Conservation (phyloP, 495 filamentous ascomycete genomes). For the Xylaria scruposa region DNA sequence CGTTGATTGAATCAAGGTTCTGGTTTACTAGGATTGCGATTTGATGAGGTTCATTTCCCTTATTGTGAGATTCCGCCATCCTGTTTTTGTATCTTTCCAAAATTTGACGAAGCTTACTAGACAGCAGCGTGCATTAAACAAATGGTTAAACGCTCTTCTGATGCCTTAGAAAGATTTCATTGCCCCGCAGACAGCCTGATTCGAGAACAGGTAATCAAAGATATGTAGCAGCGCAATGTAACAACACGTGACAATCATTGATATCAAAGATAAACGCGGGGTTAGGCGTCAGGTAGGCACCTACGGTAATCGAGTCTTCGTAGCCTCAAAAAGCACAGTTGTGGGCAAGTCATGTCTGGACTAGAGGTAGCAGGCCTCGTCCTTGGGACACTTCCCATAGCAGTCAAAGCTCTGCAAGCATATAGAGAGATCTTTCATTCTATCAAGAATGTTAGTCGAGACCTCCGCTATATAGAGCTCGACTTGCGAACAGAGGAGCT, state of each 20-base stretch:
- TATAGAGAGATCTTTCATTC: not conserved
- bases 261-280: not conserved
- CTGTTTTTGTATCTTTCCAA: not conserved
- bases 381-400: not conserved
- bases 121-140: not conserved
- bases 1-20: not conserved
- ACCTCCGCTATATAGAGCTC: not conserved
- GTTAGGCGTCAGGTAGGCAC: not conserved
- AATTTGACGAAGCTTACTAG: not conserved
- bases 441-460: not conserved
- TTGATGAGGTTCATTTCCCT: not conserved
- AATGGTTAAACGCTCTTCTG: not conserved
- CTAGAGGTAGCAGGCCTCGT: slow-evolving; percentile 3
- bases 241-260: not conserved
- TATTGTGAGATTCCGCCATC: not conserved
- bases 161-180: not conserved
- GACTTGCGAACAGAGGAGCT: not conserved
- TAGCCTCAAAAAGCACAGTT: not conserved
- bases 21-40: not conserved
- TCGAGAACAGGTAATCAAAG: not conserved
- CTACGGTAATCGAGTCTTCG: not conserved
- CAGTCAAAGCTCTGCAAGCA: not conserved
- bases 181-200: not conserved
- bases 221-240: not conserved
- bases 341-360: not conserved